Evolutionary conservation across 805 yeast genomes (phyloP).

Genomic region (Blastobotrys mokoenaii): DNA sequence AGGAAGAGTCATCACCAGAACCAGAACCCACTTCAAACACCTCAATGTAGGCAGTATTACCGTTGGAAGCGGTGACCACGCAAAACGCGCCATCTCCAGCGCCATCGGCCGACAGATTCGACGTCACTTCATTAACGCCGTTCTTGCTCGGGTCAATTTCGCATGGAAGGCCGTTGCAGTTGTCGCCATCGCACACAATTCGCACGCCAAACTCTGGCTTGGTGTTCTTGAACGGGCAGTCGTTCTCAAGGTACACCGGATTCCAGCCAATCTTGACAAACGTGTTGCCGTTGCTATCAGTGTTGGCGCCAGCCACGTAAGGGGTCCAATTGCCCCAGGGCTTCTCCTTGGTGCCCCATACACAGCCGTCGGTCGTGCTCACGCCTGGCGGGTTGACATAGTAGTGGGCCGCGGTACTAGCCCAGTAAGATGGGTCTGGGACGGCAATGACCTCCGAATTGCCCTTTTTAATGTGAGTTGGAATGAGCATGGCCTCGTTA

Average conservation of each 20-base stretch:
- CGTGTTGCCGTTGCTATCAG: conserved; percentile 61
- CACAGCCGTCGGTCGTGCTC: conserved; percentile 79
- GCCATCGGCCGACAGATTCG: conserved; percentile 5
- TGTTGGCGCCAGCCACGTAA: conserved; percentile 86
- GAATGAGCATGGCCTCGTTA: conserved; percentile 89
- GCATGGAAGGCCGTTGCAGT: conserved; percentile 74
- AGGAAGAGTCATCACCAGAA: neutral
- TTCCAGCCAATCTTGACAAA: conserved; percentile 87
- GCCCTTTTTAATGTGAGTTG: conserved; percentile 55
- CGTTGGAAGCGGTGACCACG: conserved; percentile 65
- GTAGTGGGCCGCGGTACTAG: conserved; percentile 78
- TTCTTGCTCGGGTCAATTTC: conserved; percentile 64
- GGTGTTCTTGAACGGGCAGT: conserved; percentile 42
- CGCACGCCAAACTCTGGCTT: conserved; percentile 64
- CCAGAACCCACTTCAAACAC: conserved; percentile 39
- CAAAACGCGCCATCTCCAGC: conserved; percentile 47
- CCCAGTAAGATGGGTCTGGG: conserved; percentile 73
- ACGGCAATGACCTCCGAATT: conserved; percentile 55
- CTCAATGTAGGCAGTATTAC: conserved; percentile 61
- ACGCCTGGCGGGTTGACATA: conserved; percentile 97
- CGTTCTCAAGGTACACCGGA: conserved; percentile 52
- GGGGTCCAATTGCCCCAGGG: conserved; percentile 91
- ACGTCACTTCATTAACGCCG: conserved; percentile 46
- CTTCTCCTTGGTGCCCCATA: conserved; percentile 69
- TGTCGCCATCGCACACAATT: conserved; percentile 57